These are phyloP conservation scores for Ustilago xerochloae DNA, from an alignment of 1,284 basidiomycete species.

Conservation along the genomic window DNA sequence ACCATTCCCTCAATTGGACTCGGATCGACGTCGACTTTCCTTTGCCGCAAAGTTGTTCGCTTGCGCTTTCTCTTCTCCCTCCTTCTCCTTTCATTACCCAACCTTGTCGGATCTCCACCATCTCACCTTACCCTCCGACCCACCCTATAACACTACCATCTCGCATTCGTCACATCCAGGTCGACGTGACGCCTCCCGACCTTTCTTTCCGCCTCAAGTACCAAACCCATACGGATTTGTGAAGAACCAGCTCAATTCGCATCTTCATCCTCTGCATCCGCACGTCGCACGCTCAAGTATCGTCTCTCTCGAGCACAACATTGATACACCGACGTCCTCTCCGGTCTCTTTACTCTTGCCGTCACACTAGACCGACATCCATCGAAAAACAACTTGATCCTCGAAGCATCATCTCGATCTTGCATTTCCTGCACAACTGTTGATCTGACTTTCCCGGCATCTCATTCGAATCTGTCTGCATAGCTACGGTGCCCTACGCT, in stretches of 20 bases:
- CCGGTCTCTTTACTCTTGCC: too few species aligned
- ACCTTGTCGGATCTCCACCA: slow-evolving; percentile 13
- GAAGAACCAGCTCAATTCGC: too few species aligned
- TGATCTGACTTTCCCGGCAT: not conserved
- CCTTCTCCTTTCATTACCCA: not conserved
- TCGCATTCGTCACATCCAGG: not conserved
- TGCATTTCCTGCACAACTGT: not conserved
- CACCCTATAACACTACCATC: not conserved
- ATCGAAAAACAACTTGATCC: too few species aligned
- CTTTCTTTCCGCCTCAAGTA: not conserved
- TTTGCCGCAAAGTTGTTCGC: not conserved
- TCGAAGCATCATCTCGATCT: not conserved
- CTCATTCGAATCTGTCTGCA: not conserved
- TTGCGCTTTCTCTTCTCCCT: not conserved
- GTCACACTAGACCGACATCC: too few species aligned
- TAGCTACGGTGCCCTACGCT: not conserved
- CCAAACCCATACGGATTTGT: too few species aligned
- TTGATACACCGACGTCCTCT: too few species aligned
- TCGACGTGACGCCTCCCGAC: slow-evolving; percentile 3
- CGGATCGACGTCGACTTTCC: slow-evolving; percentile 1
- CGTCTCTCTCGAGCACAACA: too few species aligned
- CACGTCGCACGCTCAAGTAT: not conserved
- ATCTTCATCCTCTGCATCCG: not conserved
- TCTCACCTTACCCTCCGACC: not conserved
- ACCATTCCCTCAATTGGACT: too few species aligned